Evolutionary conservation across 257 asterid species (phyloP), one percentile per base, ranked within the genome.

Genomic region (Buddleja alternifolia): DNA sequence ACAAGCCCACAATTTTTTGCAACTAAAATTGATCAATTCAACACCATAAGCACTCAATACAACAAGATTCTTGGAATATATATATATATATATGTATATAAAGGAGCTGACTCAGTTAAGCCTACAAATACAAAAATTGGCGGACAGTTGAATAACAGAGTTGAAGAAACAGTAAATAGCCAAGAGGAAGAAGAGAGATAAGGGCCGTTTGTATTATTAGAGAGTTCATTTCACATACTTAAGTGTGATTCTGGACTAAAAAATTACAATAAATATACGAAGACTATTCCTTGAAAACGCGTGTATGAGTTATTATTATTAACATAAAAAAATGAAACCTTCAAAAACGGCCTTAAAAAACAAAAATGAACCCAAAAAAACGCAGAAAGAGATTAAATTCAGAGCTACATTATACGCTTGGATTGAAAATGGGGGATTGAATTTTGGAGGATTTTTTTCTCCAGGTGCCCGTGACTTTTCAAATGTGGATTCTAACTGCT

Each of bases 41-140:
- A 50, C 60, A 53, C 21, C 48, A 57, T 19, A 44, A 53, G 23
- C 42, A 50, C 60, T 20, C 29, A 12, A 58, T 54, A 60, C 8
- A 46, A 70, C 75, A 8, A 19, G 67, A 15, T 69, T 10, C 69
- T n/a, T 59, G 19, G 45, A 73, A 64, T 73, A 67, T n/a, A n/a
- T n/a, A n/a, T n/a, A n/a, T n/a, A n/a, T n/a, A n/a, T n/a, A n/a
- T n/a, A n/a, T n/a, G n/a, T n/a, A n/a, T n/a, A n/a, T n/a, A 29
- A 55, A 71, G 39, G 62, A 72, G 82, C 73, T 66, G 75, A 78
- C 80, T 71, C 75, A 32, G 63, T 16, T 47, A 51, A 80, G 42
- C 70, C 59, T 62, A 68, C 70, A 47, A 58, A 60, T 32, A 50
- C 52, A 44, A 21, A 68, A 63, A 19, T 59, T 61, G 67, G 68